Base-by-base conservation (phyloP, 1,284 basidiomycete species). In the Phaffia rhodozyma region DNA sequence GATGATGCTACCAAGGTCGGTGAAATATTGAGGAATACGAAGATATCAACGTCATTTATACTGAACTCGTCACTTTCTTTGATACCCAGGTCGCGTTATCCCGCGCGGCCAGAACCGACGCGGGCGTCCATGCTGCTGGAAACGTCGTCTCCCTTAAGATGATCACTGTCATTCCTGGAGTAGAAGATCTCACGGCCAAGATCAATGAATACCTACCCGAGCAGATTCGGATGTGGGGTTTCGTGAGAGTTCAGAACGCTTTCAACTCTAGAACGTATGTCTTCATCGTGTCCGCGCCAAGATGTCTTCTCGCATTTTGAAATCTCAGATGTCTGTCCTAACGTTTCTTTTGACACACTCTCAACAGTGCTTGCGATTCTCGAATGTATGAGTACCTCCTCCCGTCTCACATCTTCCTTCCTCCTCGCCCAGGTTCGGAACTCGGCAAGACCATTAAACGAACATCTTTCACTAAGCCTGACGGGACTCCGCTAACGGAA, bases 311-410 rank as follows among this genome's bases (percentile, higher is more conserved):
- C 53, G 25, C 32, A 27, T 27, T 32, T 27, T 29, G 5, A 3
- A 49, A 48, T 27, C 25, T n/a, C 2, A 18, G 23, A 49, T 58
- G 60, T 50, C 34, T 50, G 23, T 9, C 18, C 11, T 32, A 1
- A n/a, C 51, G 58, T 29, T 66, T 30, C 13, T 50, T 7, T 30
- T 43, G 38, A 16, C 16, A 16, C 38, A 2, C 13, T 43, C 49
- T 55, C 63, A 38, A 57, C 71, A 91, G 89, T 61, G 80, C 84
- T 1, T 94, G 91, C 75, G 93, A 97, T 74, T 93, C 91, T 68
- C 83, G 94, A 66, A 89, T 91, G 76, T 98, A 98, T 78, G 94
- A 94, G 56, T 98, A 98, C 75, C 89, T 91, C 75, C 86, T 99
- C 69, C 96, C 96, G 0, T 87, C 91, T 1, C 97, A 97, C 75